Conservation (phyloP, 2,329 filamentous ascomycete species). For the Fusarium avenaceum region DNA sequence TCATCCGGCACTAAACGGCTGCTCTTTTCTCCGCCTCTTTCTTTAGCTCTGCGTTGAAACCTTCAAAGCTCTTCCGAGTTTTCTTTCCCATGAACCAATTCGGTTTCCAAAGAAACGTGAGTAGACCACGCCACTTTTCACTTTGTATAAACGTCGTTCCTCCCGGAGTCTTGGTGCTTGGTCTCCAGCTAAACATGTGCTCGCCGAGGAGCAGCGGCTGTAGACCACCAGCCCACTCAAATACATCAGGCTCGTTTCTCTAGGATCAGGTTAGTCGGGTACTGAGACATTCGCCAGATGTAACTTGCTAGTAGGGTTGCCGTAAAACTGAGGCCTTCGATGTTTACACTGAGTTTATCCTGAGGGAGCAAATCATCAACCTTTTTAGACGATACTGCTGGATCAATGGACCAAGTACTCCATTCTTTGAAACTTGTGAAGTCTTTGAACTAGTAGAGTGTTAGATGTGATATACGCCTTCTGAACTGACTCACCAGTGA, state of each 20-base stretch:
- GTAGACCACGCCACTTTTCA: slow-evolving; percentile 6
- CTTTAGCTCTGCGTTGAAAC: slow-evolving; percentile 18
- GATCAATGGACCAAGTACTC: slow-evolving; percentile 18
- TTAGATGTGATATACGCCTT: not conserved
- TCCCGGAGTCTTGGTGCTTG: slow-evolving; percentile 16
- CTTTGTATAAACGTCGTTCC: slow-evolving; percentile 6
- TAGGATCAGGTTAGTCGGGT: not conserved
- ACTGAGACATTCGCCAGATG: accelerated
- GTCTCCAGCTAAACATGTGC: slow-evolving; percentile 21
- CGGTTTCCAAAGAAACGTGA: slow-evolving; percentile 14
- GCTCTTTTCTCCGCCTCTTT: slow-evolving; percentile 13
- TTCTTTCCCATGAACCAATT: not conserved
- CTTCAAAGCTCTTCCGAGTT: not conserved
- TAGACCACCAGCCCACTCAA: slow-evolving; percentile 13
- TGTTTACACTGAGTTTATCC: slow-evolving; percentile 15
- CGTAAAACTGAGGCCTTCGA: slow-evolving; percentile 13
- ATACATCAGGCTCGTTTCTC: slow-evolving; percentile 2
- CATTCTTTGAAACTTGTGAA: slow-evolving; percentile 16
- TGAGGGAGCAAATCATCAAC: not conserved
- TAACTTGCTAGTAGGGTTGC: slow-evolving; percentile 5
- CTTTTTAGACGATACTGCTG: not conserved
- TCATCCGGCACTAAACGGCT: not conserved
- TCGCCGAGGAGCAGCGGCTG: slow-evolving; percentile 13
- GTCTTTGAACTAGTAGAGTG: not conserved
- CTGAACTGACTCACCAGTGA: not conserved